Evolutionary conservation across 2,329 filamentous ascomycete genomes (phyloP).

Genomic region (Colletotrichum kahawae): DNA sequence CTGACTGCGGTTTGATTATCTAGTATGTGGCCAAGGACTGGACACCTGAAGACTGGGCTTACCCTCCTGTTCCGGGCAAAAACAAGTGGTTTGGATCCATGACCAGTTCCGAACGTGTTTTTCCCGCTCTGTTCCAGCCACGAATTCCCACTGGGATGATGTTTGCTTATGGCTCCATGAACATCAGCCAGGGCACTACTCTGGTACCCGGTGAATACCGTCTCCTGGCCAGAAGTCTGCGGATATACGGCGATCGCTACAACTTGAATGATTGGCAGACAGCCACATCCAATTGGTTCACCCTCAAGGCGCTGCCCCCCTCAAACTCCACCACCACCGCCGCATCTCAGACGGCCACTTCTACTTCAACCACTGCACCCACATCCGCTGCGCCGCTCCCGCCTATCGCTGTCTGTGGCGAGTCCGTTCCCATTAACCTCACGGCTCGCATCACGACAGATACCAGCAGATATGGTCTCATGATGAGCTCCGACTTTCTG

Average conservation of each 20-base stretch:
- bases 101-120: neutral
- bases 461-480: neutral
- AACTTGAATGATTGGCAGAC: slow-evolving; percentile 50
- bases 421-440: neutral
- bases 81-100: slow-evolving; percentile 47
- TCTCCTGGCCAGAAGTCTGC: slow-evolving; percentile 48
- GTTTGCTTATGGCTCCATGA: neutral
- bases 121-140: neutral
- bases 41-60: slow-evolving; percentile 42
- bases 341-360: neutral
- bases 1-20: neutral
- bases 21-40: neutral
- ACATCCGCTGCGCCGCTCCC: neutral
- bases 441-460: neutral
- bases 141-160: neutral
- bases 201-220: slow-evolving; percentile 10
- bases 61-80: slow-evolving; percentile 47
- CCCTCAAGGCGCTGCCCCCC: neutral
- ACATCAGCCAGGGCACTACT: neutral
- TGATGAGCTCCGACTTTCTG: neutral
- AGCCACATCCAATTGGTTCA: neutral
- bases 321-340: neutral
- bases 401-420: neutral
- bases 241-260: slow-evolving; percentile 52
- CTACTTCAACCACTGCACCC: neutral